Percentiles rank a stretch among this genome's conserved stretches.
Conservation (phyloP, 2,329 filamentous ascomycete species). For the Furcasterigmium furcatum region DNA sequence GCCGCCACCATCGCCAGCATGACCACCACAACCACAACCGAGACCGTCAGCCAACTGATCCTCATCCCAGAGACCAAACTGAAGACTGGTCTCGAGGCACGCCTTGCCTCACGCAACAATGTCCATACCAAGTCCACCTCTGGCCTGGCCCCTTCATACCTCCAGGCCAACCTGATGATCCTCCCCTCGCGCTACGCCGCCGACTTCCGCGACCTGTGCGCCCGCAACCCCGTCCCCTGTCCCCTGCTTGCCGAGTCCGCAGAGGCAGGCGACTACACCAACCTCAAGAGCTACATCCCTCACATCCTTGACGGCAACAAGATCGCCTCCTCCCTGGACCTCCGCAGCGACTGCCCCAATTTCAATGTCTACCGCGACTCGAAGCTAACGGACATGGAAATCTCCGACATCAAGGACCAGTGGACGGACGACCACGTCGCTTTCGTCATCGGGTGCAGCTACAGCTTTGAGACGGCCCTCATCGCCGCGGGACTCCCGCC, state of each 20-base stretch:
- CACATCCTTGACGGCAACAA: slow-evolving; percentile 10
- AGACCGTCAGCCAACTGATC: no score
- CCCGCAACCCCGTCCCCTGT: slow-evolving; percentile 60
- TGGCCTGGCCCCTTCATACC: slow-evolving; percentile 49
- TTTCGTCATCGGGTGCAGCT: slow-evolving; percentile 63
- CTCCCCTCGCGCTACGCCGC: slow-evolving; percentile 52
- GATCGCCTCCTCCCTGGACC: slow-evolving; percentile 43
- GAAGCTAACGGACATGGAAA: slow-evolving; percentile 30
- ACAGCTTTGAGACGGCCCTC: slow-evolving; percentile 60
- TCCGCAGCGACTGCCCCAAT: slow-evolving; percentile 54
- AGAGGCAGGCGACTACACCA: slow-evolving; percentile 34
- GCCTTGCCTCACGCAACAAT: slow-evolving; percentile 38
- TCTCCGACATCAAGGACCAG: slow-evolving; percentile 39
- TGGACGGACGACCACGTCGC: slow-evolving; percentile 59
- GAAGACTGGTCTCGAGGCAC: slow-evolving; percentile 32
- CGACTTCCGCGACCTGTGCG: slow-evolving; percentile 57
- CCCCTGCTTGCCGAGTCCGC: slow-evolving; percentile 54
- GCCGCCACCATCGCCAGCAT: no score
- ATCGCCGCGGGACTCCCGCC: slow-evolving; percentile 44
- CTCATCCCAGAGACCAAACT: no score
- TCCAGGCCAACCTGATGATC: slow-evolving; percentile 62
- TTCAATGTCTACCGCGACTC: slow-evolving; percentile 57
- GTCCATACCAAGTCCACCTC: slow-evolving; percentile 41
- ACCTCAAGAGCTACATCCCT: slow-evolving; percentile 27
- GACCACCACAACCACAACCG: no score